Conservation (phyloP, 495 filamentous ascomycete genomes). For the Glarea lozoyensis region DNA sequence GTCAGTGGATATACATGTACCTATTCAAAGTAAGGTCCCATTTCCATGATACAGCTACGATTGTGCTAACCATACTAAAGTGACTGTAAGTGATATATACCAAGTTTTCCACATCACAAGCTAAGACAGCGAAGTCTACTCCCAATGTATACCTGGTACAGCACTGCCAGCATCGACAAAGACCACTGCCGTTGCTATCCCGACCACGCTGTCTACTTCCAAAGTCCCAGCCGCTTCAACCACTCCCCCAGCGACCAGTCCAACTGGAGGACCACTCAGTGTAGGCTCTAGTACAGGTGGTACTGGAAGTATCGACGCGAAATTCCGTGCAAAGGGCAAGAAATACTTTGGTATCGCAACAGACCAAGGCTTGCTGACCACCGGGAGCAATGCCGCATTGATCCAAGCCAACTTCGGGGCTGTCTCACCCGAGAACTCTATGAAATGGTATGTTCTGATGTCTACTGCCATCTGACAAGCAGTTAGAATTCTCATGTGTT, state of each 20-base stretch:
- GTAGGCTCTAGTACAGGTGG: background rate
- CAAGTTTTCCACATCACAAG: background rate
- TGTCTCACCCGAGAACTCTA: conserved; percentile 53
- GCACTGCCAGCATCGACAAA: background rate
- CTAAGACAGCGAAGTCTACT: background rate
- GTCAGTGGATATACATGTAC: conserved; percentile 5
- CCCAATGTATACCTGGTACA: background rate
- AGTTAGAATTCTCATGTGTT: too few relatives aligned
- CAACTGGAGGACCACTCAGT: background rate
- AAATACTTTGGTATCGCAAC: conserved; percentile 49
- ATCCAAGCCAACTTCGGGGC: conserved; percentile 52
- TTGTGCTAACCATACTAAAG: background rate
- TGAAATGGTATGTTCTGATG: conserved; percentile 10
- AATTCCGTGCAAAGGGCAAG: conserved; percentile 51
- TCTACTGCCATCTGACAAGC: too few relatives aligned
- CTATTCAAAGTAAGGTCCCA: conserved; percentile 4
- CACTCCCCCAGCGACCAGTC: background rate
- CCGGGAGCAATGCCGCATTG: conserved; percentile 38
- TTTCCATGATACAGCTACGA: background rate
- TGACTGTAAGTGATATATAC: conserved; percentile 1
- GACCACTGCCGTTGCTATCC: background rate
- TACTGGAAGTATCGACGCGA: conserved; percentile 34
- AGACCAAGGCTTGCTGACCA: conserved; percentile 44
- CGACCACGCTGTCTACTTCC: background rate
- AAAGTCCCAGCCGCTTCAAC: background rate